These are phyloP conservation scores for Phytopythium chamaehyphon DNA, from an alignment of 352 stramenopile genomes.

Conservation along the genomic window DNA sequence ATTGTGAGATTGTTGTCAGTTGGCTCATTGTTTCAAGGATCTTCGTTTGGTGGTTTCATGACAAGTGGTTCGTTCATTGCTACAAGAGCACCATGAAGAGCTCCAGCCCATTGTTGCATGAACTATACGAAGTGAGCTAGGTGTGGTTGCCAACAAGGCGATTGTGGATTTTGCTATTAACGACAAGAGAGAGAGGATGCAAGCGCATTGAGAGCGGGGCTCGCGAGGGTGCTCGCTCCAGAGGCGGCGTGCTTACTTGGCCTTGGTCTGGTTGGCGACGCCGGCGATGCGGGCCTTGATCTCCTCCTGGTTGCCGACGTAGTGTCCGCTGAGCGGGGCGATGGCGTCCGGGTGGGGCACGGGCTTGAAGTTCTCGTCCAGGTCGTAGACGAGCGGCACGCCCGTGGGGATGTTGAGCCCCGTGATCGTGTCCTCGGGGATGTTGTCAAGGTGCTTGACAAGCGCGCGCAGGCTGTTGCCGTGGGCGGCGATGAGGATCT, in stretches of 20 bases:
- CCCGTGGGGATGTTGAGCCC: constrained; percentile 97
- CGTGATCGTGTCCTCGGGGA: constrained; percentile 95
- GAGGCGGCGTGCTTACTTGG: no score
- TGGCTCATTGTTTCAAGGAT: no score
- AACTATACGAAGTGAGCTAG: not conserved
- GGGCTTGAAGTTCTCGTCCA: constrained; percentile 97
- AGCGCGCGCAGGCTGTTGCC: constrained; percentile 98
- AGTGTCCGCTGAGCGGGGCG: constrained; percentile 69
- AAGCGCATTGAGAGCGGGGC: no score
- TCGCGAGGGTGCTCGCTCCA: not conserved
- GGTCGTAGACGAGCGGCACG: constrained; percentile 95
- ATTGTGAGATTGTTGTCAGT: no score
- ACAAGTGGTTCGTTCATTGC: no score
- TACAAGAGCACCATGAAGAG: no score
- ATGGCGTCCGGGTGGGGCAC: constrained; percentile 93
- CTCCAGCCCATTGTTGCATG: no score
- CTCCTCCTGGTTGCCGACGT: constrained; percentile 95
- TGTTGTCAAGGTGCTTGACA: constrained; percentile 98
- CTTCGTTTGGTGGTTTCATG: no score
- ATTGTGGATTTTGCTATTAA: not conserved
- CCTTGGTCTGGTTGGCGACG: constrained; percentile 96
- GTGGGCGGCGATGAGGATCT: constrained; percentile 96
- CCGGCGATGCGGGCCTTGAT: constrained; percentile 96
- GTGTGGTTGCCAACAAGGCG: no score
- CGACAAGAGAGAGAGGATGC: not conserved